A percentile compares a stretch with the other conserved stretches of the same genome.
phyloP scores from a whole-genome alignment of 345 rosid species.

The Nephelium lappaceum region DNA sequence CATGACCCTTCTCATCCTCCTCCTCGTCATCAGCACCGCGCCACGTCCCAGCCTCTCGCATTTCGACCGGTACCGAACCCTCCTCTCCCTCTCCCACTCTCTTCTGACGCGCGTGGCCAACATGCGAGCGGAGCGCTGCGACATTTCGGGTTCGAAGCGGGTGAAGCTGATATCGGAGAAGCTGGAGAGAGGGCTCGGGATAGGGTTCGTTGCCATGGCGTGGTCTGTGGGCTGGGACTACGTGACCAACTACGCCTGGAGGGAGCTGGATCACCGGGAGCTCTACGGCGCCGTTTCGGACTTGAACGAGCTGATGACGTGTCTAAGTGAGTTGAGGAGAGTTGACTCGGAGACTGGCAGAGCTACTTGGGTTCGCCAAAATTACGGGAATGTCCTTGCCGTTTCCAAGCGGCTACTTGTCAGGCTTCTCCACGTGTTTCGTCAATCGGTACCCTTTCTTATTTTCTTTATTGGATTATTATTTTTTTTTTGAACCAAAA shows the following conservation, averaged over 20 bases:
- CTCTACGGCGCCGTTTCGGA: slow-evolving; percentile 57
- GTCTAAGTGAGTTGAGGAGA: slow-evolving; percentile 49
- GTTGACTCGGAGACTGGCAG: slow-evolving; percentile 50
- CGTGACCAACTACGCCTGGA: slow-evolving; percentile 71
- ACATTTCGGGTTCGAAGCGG: slow-evolving; percentile 55
- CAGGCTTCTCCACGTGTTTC: slow-evolving; percentile 55
- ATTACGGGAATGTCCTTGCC: slow-evolving; percentile 52
- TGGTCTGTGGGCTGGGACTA: slow-evolving; percentile 86
- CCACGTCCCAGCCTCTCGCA: slow-evolving; percentile 37
- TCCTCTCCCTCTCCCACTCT: slow-evolving; percentile 66
- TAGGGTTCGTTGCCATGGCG: slow-evolving; percentile 47
- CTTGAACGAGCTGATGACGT: slow-evolving; percentile 54
- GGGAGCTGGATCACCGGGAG: slow-evolving; percentile 55
- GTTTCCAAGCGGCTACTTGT: slow-evolving; percentile 47
- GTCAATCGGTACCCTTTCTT: slow-evolving; percentile 50
- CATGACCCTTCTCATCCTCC: slow-evolving; percentile 31
- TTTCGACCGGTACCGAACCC: slow-evolving; percentile 42
- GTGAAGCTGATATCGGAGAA: slow-evolving; percentile 53
- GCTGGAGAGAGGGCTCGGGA: slow-evolving; percentile 50
- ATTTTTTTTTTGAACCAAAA: too few relatives aligned
- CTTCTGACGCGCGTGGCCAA: slow-evolving; percentile 75
- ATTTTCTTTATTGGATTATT: not conserved
- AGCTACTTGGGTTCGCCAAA: slow-evolving; percentile 50
- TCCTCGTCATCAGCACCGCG: slow-evolving; percentile 30
- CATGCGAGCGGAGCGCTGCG: slow-evolving; percentile 75